These are phyloP conservation scores for Solanum neorickii DNA, from an alignment of 257 asterid species.

Conservation along the genomic window DNA sequence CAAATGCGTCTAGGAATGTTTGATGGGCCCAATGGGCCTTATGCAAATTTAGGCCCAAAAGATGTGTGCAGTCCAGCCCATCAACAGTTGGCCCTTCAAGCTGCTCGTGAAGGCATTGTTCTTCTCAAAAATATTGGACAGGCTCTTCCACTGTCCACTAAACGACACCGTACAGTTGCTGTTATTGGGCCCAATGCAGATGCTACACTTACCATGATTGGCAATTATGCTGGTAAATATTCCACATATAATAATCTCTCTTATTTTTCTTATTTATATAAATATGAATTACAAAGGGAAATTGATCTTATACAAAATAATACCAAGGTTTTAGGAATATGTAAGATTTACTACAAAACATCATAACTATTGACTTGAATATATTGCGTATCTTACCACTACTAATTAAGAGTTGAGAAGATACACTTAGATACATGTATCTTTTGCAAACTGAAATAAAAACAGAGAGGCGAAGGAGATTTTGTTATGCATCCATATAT, in stretches of 20 bases:
- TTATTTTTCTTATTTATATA: background rate
- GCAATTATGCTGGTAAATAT: slow-evolving; percentile 62
- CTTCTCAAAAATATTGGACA: slow-evolving; percentile 54
- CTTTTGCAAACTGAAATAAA: too few relatives aligned
- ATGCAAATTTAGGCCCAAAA: slow-evolving; percentile 51
- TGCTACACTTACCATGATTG: slow-evolving; percentile 68
- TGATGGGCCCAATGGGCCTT: slow-evolving; percentile 62
- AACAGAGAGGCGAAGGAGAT: background rate
- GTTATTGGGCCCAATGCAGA: slow-evolving; percentile 92
- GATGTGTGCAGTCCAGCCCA: slow-evolving; percentile 78
- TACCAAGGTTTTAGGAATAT: background rate
- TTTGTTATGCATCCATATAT: background rate
- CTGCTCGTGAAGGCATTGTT: slow-evolving; percentile 92
- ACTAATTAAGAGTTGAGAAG: background rate
- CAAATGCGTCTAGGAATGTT: slow-evolving; percentile 94
- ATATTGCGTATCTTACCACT: background rate
- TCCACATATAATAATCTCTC: background rate
- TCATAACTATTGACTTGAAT: background rate
- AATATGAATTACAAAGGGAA: background rate
- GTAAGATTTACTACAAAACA: background rate
- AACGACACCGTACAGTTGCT: slow-evolving; percentile 33
- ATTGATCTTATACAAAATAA: background rate
- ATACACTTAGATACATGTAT: background rate
- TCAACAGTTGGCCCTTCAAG: slow-evolving; percentile 68
- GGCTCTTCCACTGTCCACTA: slow-evolving; percentile 55